These are phyloP conservation scores for Dothideomycetidae sp. DNA, from an alignment of 2,329 filamentous ascomycete genomes.

Conservation along the genomic window DNA sequence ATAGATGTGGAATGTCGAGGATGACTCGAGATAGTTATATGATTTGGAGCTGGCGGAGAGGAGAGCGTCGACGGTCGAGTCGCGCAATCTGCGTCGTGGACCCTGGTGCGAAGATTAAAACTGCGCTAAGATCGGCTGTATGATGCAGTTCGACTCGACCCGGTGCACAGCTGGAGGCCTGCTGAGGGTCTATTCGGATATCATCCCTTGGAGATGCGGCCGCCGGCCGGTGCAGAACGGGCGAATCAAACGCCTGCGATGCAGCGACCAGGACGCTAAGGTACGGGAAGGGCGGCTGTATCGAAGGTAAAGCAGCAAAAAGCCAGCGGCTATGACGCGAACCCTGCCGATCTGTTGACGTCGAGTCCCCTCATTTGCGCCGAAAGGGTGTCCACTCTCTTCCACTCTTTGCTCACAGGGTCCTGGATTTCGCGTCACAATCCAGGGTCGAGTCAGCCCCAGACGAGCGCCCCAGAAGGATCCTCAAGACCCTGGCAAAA, in stretches of 20 bases:
- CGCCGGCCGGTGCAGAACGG: background rate
- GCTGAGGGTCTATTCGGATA: constrained; percentile 5
- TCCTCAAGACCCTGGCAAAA: too few species aligned
- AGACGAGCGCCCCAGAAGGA: too few species aligned
- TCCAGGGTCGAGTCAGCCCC: too few species aligned
- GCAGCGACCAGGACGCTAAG: constrained; percentile 1
- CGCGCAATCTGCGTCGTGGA: constrained; percentile 12
- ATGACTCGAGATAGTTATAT: constrained; percentile 8
- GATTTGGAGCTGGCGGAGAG: constrained; percentile 1
- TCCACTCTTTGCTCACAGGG: too few species aligned
- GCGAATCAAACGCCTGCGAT: constrained; percentile 6
- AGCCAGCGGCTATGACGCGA: constrained; percentile 3
- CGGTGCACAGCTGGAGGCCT: constrained; percentile 2
- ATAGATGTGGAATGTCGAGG: background rate
- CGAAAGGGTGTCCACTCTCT: background rate
- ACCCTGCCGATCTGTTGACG: constrained; percentile 9
- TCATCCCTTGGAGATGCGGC: constrained; percentile 6
- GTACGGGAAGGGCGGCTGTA: background rate
- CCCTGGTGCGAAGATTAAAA: constrained; percentile 10
- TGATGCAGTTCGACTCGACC: constrained; percentile 8
- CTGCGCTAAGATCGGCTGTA: constrained; percentile 9
- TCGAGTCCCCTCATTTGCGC: constrained; percentile 3
- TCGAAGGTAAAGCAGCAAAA: constrained; percentile 2
- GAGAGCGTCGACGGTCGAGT: too few species aligned
- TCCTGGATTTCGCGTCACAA: too few species aligned